A percentile compares a stretch with the other conserved stretches of the same genome.
Evolutionary conservation across 2,329 filamentous ascomycete species (phyloP).

Genomic region (Dactylellina parvicollis): DNA sequence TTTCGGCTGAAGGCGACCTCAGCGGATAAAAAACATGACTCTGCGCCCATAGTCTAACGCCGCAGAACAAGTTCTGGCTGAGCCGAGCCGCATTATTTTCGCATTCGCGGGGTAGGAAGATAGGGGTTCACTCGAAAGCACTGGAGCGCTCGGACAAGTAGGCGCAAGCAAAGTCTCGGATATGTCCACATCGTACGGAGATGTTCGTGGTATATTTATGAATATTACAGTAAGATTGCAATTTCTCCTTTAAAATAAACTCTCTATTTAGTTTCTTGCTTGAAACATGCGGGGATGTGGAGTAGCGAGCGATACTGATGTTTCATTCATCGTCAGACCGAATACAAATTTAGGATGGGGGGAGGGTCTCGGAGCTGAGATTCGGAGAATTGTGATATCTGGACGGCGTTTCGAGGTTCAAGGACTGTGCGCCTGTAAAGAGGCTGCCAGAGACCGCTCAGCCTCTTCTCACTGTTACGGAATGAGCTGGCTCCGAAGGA

Average conservation of each 20-base stretch:
- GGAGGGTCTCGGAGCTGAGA: constrained; percentile 39
- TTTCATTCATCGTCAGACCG: constrained; percentile 24
- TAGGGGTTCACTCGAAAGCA: not conserved
- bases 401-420: not conserved
- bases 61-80: constrained; percentile 10
- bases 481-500: not conserved
- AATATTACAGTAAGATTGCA: too few species aligned
- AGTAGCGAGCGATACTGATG: constrained; percentile 35
- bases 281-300: constrained; percentile 17
- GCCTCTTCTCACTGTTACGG: constrained; percentile 24
- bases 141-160: not conserved
- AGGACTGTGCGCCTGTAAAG: constrained; percentile 19
- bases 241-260: not conserved
- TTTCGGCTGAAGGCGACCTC: not conserved
- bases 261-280: not conserved
- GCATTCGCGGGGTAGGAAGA: not conserved
- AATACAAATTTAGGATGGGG: not conserved
- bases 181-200: not conserved
- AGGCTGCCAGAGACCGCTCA: constrained; percentile 11
- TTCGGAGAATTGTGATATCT: constrained; percentile 21
- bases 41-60: not conserved
- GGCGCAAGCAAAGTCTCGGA: not conserved
- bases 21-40: not conserved
- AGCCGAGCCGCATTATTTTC: constrained; percentile 22
- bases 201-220: too few species aligned